phyloP scores from a whole-genome alignment of 2,329 filamentous ascomycete genomes.

The Sclerotinia glacialis region DNA sequence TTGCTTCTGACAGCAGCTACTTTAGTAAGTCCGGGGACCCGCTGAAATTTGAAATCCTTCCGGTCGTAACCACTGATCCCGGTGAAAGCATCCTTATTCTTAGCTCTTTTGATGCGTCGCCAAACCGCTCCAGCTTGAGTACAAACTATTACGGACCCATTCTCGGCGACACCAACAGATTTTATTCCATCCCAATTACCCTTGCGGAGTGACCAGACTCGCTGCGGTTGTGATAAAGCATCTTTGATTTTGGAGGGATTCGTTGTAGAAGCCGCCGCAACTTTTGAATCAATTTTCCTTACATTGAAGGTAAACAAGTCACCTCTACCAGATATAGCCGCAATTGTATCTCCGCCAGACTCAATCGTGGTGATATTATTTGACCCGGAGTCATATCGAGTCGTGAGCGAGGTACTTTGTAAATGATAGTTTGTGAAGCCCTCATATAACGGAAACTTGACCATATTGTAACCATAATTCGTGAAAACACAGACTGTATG shows the following conservation, averaged over 20 bases:
- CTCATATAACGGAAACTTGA: constrained; percentile 74
- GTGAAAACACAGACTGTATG: constrained; percentile 91
- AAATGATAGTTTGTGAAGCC: constrained; percentile 69
- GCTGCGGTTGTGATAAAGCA: constrained; percentile 72
- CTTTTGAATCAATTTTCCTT: constrained; percentile 60
- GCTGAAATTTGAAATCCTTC: constrained; percentile 94
- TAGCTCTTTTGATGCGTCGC: constrained; percentile 78
- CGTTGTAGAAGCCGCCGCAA: constrained; percentile 69
- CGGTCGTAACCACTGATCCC: constrained; percentile 56
- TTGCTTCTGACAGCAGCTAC: constrained; percentile 84
- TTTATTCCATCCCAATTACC: constrained; percentile 63
- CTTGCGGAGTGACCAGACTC: constrained; percentile 87
- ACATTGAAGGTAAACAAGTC: constrained; percentile 85
- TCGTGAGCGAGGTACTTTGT: constrained; percentile 61
- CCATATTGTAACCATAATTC: constrained; percentile 90
- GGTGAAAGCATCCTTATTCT: constrained; percentile 64
- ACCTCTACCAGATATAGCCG: constrained; percentile 77
- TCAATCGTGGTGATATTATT: constrained; percentile 74
- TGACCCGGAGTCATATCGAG: constrained; percentile 60
- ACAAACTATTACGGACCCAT: constrained; percentile 91
- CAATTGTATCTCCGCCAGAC: constrained; percentile 87
- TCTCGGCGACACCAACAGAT: constrained; percentile 85
- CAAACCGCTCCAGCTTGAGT: constrained; percentile 92
- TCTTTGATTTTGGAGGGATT: constrained; percentile 88
- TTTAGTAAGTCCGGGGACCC: constrained; percentile 82